Conservation (phyloP, 176 grass and related monocot genomes). For the Triticum dicoccoides region DNA sequence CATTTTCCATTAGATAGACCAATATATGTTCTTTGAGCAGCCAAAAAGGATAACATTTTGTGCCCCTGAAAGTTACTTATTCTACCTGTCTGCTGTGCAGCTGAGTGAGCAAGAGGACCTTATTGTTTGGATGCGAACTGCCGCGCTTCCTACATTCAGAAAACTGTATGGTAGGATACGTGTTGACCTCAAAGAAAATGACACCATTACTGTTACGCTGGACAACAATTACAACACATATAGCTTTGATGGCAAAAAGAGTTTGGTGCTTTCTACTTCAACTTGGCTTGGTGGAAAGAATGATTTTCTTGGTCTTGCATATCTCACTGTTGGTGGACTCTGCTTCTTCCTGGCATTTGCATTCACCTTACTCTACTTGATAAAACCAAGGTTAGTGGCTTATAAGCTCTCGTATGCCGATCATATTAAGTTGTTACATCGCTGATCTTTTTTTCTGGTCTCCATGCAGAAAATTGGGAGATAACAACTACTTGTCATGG, state of each 20-base stretch:
- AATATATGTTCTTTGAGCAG: not conserved
- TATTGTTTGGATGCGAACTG: slow-evolving; percentile 95
- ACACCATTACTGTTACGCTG: slow-evolving; percentile 64
- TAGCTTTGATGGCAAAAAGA: slow-evolving; percentile 80
- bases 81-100: slow-evolving; percentile 36
- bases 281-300: slow-evolving; percentile 95
- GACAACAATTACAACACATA: slow-evolving; percentile 88
- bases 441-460: slow-evolving; percentile 21
- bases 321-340: slow-evolving; percentile 73
- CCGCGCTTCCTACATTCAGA: slow-evolving; percentile 87
- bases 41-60: not conserved
- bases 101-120: slow-evolving; percentile 87
- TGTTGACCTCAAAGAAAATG: slow-evolving; percentile 62
- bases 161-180: slow-evolving; percentile 83
- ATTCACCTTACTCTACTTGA: slow-evolving; percentile 76
- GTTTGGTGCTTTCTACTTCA: slow-evolving; percentile 80
- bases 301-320: slow-evolving; percentile 85
- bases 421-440: not conserved
- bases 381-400: slow-evolving; percentile 75
- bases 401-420: not conserved
- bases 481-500: slow-evolving; percentile 82
- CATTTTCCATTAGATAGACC: not conserved
- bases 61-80: slow-evolving; percentile 9
- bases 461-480: slow-evolving; percentile 69
- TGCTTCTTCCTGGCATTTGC: slow-evolving; percentile 74